A percentile compares a stretch with the other conserved stretches of the same genome.
Evolutionary conservation across 306 rosid species (phyloP).

Genomic region (Sesbania bispinosa): DNA sequence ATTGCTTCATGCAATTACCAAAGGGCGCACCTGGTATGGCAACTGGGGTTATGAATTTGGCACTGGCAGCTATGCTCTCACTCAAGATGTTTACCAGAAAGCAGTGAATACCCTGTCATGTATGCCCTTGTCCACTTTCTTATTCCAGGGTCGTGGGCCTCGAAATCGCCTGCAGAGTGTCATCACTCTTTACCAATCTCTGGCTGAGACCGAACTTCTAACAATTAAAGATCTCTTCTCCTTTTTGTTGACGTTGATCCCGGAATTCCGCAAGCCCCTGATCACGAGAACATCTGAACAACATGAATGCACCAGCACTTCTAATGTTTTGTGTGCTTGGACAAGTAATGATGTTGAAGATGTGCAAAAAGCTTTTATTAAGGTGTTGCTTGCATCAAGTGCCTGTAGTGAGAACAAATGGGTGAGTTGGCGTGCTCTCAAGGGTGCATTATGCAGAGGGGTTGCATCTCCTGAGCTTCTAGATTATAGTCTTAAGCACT

Average conservation of each 20-base stretch:
- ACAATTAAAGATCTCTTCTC: conserved; percentile 63
- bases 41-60: conserved; percentile 77
- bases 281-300: not conserved
- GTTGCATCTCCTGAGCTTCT: conserved; percentile 55
- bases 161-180: conserved; percentile 42
- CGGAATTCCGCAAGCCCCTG: conserved; percentile 17
- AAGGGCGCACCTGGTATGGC: conserved; percentile 65
- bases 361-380: conserved; percentile 51
- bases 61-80: conserved; percentile 68
- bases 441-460: conserved; percentile 47
- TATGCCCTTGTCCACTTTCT: conserved; percentile 42
- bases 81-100: conserved; percentile 45
- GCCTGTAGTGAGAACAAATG: conserved; percentile 34
- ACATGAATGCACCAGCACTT: not conserved
- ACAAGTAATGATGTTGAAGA: conserved; percentile 47
- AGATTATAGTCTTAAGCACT: conserved; percentile 55
- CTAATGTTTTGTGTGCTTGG: conserved; percentile 47
- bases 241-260: conserved; percentile 36
- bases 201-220: conserved; percentile 40
- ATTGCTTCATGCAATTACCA: conserved; percentile 52
- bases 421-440: conserved; percentile 56
- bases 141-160: conserved; percentile 42
- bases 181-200: conserved; percentile 55
- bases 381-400: conserved; percentile 46
- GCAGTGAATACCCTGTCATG: conserved; percentile 49